Evolutionary conservation across 208 protist species (phyloP).

Genomic region (Crithidia sp.): DNA sequence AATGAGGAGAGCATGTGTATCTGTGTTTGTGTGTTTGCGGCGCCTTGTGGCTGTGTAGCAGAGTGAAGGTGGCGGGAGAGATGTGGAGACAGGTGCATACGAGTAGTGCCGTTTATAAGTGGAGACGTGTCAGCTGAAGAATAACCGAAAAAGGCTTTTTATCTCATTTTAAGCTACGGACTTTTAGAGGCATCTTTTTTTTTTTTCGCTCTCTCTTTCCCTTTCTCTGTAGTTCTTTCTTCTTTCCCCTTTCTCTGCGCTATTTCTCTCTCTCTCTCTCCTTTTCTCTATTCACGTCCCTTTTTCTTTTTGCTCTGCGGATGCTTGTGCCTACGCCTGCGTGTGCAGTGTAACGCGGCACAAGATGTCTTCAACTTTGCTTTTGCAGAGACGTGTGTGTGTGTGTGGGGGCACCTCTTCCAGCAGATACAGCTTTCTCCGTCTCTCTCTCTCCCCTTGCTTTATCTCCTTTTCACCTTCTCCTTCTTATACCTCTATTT

Average conservation of each 20-base stretch:
- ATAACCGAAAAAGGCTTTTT: no score
- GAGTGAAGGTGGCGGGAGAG: neutral
- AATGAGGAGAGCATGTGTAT: neutral
- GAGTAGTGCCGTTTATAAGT: neutral
- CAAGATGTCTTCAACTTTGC: no score
- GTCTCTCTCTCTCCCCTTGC: neutral
- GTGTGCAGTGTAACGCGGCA: no score
- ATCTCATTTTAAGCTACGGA: no score
- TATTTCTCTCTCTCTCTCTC: constrained; percentile 1
- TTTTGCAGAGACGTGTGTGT: no score
- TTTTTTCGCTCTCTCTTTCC: neutral
- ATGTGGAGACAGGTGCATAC: neutral
- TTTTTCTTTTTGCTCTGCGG: neutral
- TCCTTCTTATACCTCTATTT: no score
- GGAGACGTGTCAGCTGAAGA: no score
- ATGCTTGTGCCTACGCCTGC: no score
- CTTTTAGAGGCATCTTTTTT: neutral
- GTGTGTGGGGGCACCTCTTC: no score
- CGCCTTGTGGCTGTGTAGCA: neutral
- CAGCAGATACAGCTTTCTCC: neutral
- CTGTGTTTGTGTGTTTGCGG: neutral
- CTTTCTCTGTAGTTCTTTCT: neutral
- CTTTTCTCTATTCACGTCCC: neutral
- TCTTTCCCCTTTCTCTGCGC: neutral
- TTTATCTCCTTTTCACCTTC: neutral